Evolutionary conservation across 352 stramenopile species (phyloP).

Genomic region (Phytophthora citricola): DNA sequence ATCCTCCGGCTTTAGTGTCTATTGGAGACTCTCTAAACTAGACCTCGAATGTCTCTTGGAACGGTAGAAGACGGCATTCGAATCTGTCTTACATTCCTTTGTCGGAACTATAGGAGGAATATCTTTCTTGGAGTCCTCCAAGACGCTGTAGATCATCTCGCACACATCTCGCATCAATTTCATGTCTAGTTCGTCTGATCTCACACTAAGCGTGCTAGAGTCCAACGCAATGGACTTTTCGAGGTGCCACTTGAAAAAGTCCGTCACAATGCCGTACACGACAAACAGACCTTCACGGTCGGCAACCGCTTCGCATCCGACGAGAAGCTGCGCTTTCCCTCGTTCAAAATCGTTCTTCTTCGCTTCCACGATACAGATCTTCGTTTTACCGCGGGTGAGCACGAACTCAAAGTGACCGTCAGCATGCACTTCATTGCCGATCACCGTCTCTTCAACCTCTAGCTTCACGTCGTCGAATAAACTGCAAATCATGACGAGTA

Average conservation of each 20-base stretch:
- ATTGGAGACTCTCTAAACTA: too few species aligned
- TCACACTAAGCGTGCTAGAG: slow-evolving; percentile 21
- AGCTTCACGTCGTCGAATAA: too few species aligned
- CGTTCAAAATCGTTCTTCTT: slow-evolving; percentile 59
- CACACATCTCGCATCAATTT: slow-evolving; percentile 36
- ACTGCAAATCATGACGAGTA: too few species aligned
- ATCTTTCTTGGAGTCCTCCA: slow-evolving; percentile 35
- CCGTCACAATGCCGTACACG: slow-evolving; percentile 59
- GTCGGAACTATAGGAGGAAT: too few species aligned
- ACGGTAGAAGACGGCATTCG: too few species aligned
- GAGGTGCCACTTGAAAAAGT: slow-evolving; percentile 45
- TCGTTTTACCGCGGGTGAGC: too few species aligned
- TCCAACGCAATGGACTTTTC: slow-evolving; percentile 41
- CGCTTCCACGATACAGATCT: slow-evolving; percentile 54
- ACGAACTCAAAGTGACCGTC: too few species aligned
- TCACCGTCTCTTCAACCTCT: too few species aligned
- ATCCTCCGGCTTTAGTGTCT: background rate
- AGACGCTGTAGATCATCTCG: slow-evolving; percentile 43
- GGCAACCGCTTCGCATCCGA: slow-evolving; percentile 54
- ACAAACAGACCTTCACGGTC: slow-evolving; percentile 45
- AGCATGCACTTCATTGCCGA: too few species aligned
- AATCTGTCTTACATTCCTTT: too few species aligned
- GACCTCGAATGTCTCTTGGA: too few species aligned
- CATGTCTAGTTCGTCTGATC: slow-evolving; percentile 25
- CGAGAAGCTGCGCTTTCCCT: slow-evolving; percentile 48